phyloP scores from a whole-genome alignment of 352 stramenopile species.

The Pythium myriotylum region DNA sequence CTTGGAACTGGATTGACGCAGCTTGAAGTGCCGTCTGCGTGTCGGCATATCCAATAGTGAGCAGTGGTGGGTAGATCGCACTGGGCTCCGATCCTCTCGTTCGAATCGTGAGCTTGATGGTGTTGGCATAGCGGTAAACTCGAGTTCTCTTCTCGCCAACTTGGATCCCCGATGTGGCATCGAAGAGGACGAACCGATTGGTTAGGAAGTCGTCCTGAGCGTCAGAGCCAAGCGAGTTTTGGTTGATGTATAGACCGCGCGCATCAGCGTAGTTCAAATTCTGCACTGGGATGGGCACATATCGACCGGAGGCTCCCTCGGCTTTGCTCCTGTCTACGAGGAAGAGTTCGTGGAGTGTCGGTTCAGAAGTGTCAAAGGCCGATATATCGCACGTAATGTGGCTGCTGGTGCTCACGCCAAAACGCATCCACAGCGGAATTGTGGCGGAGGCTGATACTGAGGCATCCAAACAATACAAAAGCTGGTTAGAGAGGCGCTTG shows the following conservation, averaged over 20 bases:
- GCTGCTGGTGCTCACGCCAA: constrained; percentile 62
- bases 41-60: constrained; percentile 84
- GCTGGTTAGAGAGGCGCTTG: constrained; percentile 65
- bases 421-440: constrained; percentile 71
- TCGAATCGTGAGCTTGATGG: constrained; percentile 65
- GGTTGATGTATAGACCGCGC: constrained; percentile 71
- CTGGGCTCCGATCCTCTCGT: constrained; percentile 50
- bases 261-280: constrained; percentile 83
- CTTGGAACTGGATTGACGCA: constrained; percentile 59
- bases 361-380: constrained; percentile 37
- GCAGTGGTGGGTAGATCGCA: constrained; percentile 64
- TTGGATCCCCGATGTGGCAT: constrained; percentile 72
- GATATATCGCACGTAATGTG: constrained; percentile 77
- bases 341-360: constrained; percentile 91
- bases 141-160: constrained; percentile 46
- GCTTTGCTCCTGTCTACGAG: constrained; percentile 81
- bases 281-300: constrained; percentile 88
- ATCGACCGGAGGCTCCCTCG: constrained; percentile 46
- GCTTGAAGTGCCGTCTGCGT: constrained; percentile 34
- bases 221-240: constrained; percentile 62
- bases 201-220: constrained; percentile 83
- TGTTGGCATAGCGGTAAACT: constrained; percentile 72
- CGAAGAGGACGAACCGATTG: constrained; percentile 93
- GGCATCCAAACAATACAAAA: constrained; percentile 77
- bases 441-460: constrained; percentile 14